Base-by-base conservation (phyloP, 2,329 filamentous ascomycete genomes). In the Hypoxylon sp. region DNA sequence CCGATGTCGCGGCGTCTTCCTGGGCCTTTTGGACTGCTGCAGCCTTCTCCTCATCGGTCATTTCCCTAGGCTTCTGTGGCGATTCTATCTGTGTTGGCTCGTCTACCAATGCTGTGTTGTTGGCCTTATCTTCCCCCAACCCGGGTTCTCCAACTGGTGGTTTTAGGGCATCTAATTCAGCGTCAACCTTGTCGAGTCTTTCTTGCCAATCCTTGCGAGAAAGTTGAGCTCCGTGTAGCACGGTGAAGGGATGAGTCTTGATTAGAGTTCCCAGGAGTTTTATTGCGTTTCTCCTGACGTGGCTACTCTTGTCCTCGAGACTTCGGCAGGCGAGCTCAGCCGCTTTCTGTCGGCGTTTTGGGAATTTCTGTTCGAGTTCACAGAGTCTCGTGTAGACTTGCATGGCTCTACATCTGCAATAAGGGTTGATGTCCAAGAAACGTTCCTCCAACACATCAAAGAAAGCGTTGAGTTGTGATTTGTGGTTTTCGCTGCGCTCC, bases 281-380 rank as follows among this genome's bases (percentile, higher is more conserved):
- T 78, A 99, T 96, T 2, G 96, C 94, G 78, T 98, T 98, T 65
- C 94, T 89, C 68, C 96, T 88, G 32, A 99, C 96, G 75, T 98
- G 97, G 80, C 96, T 99, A 82, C 95, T 98, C 85, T 97, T 98
- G 82, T 99, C 97, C 79, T 98, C 93, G 2, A 99, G 85, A 79
- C 95, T 98, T 73, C 93, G 89, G 62, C 92, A 91, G 0, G 96
- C 94, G 27, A 98, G 84, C 78, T 98, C 93, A 1, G 95, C 92
- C 3, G 92, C 95, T 76, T 88, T 92, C 79, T 98, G 94, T 67
- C 96, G 87, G 61, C 94, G 88, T 81, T 98, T 98, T 39, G 94
- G 93, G 75, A 97, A 98, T 78, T 98, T 98, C 71, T 95, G 93
- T 51, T 97, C 93, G n/a, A 98, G 86, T 63, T 98, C 94, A 75